These are phyloP conservation scores for Coelastrella sp. DNA, from an alignment of 139 green algal species.

Conservation along the genomic window DNA sequence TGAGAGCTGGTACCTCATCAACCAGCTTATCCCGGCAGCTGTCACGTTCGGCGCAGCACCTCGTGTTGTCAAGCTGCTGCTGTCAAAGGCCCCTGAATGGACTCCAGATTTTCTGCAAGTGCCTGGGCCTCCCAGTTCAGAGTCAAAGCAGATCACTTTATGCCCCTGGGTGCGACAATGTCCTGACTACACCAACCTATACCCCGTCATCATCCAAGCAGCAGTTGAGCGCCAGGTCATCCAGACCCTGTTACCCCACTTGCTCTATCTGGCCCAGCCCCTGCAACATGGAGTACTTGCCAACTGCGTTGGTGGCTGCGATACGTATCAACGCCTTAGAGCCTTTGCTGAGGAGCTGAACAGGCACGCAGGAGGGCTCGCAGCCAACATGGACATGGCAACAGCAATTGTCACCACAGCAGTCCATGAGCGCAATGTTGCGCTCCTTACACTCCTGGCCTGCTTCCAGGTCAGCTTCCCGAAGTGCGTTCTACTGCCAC, in stretches of 20 bases:
- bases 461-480: background rate
- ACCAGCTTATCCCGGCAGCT: slow-evolving; percentile 2
- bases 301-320: background rate
- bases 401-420: background rate
- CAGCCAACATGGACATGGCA: background rate
- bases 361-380: background rate
- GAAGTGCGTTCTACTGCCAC: background rate
- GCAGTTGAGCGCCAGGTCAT: background rate
- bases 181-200: background rate
- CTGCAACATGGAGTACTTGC: background rate
- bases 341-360: background rate
- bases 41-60: background rate
- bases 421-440: slow-evolving; percentile 1
- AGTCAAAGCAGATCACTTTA: background rate
- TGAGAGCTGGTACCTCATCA: background rate
- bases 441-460: background rate
- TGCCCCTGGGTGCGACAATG: background rate
- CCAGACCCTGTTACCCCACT: background rate
- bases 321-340: background rate
- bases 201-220: background rate
- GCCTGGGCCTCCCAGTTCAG: background rate
- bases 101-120: background rate
- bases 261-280: slow-evolving; percentile 14
- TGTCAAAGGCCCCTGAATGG: background rate
- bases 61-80: background rate